Evolutionary conservation across 345 rosid genomes (phyloP).

Genomic region (Cardamine resedifolia): DNA sequence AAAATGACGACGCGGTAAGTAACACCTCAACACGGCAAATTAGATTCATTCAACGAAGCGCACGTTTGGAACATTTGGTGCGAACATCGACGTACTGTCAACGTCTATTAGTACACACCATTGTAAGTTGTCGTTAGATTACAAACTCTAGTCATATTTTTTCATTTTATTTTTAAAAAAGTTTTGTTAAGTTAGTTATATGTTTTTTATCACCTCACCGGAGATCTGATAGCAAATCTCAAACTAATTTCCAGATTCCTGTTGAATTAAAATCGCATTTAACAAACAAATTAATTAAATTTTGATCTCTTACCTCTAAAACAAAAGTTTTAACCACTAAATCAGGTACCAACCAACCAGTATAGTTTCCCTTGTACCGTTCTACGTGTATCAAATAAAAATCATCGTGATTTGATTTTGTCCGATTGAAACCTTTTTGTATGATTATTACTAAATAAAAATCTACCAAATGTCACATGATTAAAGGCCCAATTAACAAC

Average conservation of each 20-base stretch:
- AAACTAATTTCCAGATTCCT: background rate
- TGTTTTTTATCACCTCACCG: too few species aligned
- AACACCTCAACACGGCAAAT: background rate
- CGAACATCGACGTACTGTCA: background rate
- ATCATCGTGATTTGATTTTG: too few species aligned
- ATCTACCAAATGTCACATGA: background rate
- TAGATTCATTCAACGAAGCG: background rate
- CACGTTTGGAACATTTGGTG: background rate
- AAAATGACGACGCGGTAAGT: background rate
- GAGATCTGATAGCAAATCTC: background rate
- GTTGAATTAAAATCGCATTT: background rate
- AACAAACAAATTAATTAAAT: background rate
- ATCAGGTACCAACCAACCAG: background rate
- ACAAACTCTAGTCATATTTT: background rate
- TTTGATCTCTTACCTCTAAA: background rate
- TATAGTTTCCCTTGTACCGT: background rate
- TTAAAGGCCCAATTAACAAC: background rate
- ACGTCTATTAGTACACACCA: background rate
- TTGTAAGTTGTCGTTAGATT: background rate
- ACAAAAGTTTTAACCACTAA: background rate
- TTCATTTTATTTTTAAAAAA: background rate
- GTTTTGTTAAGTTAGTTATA: background rate
- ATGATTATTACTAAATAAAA: background rate
- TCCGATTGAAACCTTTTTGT: background rate
- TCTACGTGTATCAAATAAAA: background rate